Conservation (phyloP, 306 rosid species). For the Prunus fruticosa region DNA sequence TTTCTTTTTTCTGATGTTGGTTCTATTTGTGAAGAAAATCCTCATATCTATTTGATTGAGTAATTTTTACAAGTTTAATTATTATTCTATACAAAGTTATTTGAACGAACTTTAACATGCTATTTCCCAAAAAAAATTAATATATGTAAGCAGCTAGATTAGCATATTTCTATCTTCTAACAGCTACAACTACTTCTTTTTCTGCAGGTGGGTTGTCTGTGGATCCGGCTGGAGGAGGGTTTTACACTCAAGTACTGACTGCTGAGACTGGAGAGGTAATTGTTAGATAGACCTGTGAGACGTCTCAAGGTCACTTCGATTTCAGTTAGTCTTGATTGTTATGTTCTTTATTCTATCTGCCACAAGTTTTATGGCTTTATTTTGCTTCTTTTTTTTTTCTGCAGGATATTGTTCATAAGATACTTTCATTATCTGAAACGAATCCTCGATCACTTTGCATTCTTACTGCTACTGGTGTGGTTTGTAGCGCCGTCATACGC, state of each 20-base stretch:
- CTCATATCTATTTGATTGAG: background rate
- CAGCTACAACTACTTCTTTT: background rate
- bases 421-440: slow-evolving; percentile 14
- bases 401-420: slow-evolving; percentile 40
- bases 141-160: background rate
- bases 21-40: background rate
- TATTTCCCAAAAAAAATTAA: background rate
- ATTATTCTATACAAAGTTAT: background rate
- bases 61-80: background rate
- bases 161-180: background rate
- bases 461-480: slow-evolving; percentile 48
- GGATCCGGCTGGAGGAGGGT: slow-evolving; percentile 44
- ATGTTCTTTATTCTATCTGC: background rate
- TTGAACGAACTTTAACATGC: background rate
- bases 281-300: background rate
- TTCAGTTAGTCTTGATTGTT: background rate
- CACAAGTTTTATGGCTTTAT: background rate
- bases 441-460: slow-evolving; percentile 31
- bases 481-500: slow-evolving; percentile 34
- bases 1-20: too few species aligned
- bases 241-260: slow-evolving; percentile 40
- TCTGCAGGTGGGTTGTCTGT: slow-evolving; percentile 39
- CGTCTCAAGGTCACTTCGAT: background rate
- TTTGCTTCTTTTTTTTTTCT: background rate
- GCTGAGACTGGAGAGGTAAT: slow-evolving; percentile 49